Percentiles rank a stretch among this genome's conserved stretches.
Conservation (phyloP, 192 early-diverging fungal species). For the Coemansia sp. region DNA sequence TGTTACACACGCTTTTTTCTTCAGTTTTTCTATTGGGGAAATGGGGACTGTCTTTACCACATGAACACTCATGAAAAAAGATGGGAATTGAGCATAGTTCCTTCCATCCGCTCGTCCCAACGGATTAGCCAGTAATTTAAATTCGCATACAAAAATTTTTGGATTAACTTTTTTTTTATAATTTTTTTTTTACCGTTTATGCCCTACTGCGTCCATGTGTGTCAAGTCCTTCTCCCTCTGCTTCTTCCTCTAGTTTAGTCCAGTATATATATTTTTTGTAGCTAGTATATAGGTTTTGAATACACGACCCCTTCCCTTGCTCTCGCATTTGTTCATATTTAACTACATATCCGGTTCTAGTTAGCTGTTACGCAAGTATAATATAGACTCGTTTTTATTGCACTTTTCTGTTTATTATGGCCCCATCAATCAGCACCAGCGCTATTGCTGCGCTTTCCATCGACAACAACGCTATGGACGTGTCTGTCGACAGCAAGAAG, state of each 20-base stretch:
- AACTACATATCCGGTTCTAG: not conserved
- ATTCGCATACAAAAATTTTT: not conserved
- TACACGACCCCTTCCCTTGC: not conserved
- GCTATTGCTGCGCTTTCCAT: constrained; percentile 21
- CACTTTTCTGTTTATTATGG: constrained; percentile 12
- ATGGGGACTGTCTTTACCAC: not conserved
- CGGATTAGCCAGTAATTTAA: not conserved
- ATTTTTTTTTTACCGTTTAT: constrained; percentile 1
- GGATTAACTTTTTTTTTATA: not conserved
- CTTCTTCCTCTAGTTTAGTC: not conserved
- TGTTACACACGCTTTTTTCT: no score
- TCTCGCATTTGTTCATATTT: not conserved
- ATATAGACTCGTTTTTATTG: not conserved
- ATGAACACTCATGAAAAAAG: not conserved
- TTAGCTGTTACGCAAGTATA: not conserved
- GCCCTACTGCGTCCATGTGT: not conserved
- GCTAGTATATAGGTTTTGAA: not conserved
- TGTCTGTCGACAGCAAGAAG: constrained; percentile 16
- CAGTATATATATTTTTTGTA: constrained; percentile 12
- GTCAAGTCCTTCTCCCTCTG: not conserved
- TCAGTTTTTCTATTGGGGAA: no score
- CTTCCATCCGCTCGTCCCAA: not conserved
- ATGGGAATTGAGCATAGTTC: not conserved
- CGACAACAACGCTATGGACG: constrained; percentile 3
- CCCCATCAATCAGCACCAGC: constrained; percentile 33